Conservation (phyloP, 441 rosid species). For the Pelargonium australe region DNA sequence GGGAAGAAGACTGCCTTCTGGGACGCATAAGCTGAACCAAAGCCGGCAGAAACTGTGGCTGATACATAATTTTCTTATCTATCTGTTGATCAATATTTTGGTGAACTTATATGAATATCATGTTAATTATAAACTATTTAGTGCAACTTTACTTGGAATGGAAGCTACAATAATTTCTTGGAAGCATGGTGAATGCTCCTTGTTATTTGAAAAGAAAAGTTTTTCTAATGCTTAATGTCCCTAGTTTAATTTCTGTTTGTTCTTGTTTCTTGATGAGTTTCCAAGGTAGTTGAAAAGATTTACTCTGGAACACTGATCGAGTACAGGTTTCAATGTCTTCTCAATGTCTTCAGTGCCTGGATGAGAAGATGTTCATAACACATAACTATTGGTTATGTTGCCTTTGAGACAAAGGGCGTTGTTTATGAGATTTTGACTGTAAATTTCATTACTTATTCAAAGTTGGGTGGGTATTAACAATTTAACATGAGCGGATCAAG, state of each 20-base stretch:
- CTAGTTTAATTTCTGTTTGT: neutral
- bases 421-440: too few relatives aligned
- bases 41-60: constrained; percentile 17
- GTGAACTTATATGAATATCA: neutral
- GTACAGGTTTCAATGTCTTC: neutral
- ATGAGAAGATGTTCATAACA: neutral
- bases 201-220: neutral
- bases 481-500: neutral
- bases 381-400: neutral
- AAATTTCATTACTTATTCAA: too few relatives aligned
- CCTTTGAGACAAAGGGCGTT: too few relatives aligned
- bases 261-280: neutral
- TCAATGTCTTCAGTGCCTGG: neutral
- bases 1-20: constrained; percentile 82
- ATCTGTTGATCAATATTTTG: neutral
- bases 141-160: neutral
- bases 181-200: neutral
- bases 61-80: neutral
- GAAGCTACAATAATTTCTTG: neutral
- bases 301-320: neutral
- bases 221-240: neutral
- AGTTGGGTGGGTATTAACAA: too few relatives aligned
- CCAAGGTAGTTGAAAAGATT: neutral
- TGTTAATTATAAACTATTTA: neutral
- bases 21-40: constrained; percentile 25